A percentile compares a stretch with the other conserved stretches of the same genome.
These are phyloP conservation scores for Alternaria consortialis DNA, from an alignment of 2,329 filamentous ascomycete species.

Conservation along the genomic window DNA sequence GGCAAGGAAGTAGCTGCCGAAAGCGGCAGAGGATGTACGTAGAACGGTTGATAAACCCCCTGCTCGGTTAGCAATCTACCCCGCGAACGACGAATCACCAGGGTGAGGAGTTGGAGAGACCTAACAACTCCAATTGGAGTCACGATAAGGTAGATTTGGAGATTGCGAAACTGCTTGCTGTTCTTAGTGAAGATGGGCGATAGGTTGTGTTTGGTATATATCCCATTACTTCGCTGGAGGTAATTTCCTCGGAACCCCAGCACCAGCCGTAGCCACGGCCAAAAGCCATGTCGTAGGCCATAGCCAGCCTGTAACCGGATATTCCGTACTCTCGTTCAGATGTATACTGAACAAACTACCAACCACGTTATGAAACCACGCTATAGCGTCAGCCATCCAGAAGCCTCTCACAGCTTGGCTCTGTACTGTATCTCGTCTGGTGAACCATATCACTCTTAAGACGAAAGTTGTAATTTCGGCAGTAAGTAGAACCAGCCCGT, in stretches of 20 bases:
- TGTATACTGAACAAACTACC: not conserved
- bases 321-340: not conserved
- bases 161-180: not conserved
- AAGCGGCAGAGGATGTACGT: conserved; percentile 3
- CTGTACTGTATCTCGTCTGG: too few species aligned
- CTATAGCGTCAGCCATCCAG: too few species aligned
- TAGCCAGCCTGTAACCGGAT: not conserved
- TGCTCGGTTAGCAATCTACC: conserved; percentile 18
- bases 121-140: conserved; percentile 13
- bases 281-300: not conserved
- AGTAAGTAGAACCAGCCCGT: too few species aligned
- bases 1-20: conserved; percentile 9
- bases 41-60: conserved; percentile 11
- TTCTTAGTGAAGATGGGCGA: not conserved
- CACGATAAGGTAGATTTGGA: conserved; percentile 15
- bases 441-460: too few species aligned
- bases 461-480: too few species aligned
- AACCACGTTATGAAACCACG: not conserved
- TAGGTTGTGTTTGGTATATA: not conserved
- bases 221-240: not conserved
- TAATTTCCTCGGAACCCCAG: not conserved
- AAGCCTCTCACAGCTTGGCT: too few species aligned
- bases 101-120: not conserved
- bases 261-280: not conserved
- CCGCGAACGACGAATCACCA: conserved; percentile 8